Base-by-base conservation (phyloP, 495 filamentous ascomycete species). In the Podospora pseudoanserina region DNA sequence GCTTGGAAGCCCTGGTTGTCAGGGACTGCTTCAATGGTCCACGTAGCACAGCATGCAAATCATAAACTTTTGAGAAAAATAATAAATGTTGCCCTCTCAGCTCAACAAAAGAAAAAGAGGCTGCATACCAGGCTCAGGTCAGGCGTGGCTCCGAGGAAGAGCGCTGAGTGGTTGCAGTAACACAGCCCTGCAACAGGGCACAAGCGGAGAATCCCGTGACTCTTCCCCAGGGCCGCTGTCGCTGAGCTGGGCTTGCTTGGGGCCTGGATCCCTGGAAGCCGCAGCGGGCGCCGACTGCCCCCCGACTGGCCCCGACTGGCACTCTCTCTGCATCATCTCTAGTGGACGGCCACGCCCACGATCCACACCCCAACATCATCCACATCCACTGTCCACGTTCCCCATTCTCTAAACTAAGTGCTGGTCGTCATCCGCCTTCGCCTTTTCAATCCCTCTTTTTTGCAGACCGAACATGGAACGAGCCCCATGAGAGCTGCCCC, bases 381-480 rank as follows among this genome's bases (percentile, higher is more conserved):
- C 20, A n/a, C 56, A 19, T 32, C 65, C 54, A 60, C 65, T 34
- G 55, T 23, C 65, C 65, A 60, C 32, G 34, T 62, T 30, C 44
- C 67, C 49, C 62, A 65, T 61, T 65, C 49, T 15, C 61, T 32
- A 30, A 56, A n/a, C 61, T 32, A 30, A 56, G 49, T 60, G 53
- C 15, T 58, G 9, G 55, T 11, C 39, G 44, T 23, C 62, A 63
- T 55, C 23, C 55, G n/a, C 64, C 55, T 63, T 23, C 23, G 23
- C 23, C 23, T 23, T 23, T 60, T 39, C 68, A 68, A 30, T 67
- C 59, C 63, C 57, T 63, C 49, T 54, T 27, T 63, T 49, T 57
- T 39, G 60, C 59, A 44, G 65, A 64, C 67, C 65, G 67, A 71
- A 54, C 77, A 79, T 79, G 76, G 73, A 70, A 71, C 49, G 61